These are phyloP conservation scores for Hanseniaspora singularis DNA, from an alignment of 805 yeast genomes.

Conservation along the genomic window DNA sequence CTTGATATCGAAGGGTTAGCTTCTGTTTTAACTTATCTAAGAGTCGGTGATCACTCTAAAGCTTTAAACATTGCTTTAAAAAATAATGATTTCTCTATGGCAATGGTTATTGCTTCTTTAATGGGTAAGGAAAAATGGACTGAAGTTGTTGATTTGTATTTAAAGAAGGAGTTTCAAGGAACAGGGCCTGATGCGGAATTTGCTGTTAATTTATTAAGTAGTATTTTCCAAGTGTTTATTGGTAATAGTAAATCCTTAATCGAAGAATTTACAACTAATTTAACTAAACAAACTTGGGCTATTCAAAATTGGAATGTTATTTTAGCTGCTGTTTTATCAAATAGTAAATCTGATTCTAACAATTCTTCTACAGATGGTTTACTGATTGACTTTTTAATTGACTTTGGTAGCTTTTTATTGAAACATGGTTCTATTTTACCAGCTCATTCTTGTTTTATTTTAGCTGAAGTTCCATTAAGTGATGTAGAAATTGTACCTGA, in stretches of 20 bases:
- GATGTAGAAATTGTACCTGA: conserved; percentile 22
- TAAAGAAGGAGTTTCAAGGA: conserved; percentile 34
- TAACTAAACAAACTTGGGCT: conserved; percentile 38
- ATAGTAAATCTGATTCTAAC: conserved; percentile 21
- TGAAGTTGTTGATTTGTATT: conserved; percentile 46
- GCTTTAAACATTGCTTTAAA: conserved; percentile 55
- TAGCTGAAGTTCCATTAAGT: conserved; percentile 38
- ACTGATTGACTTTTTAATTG: conserved; percentile 34
- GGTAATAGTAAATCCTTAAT: conserved; percentile 50
- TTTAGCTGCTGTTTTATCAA: conserved; percentile 31
- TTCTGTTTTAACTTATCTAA: conserved; percentile 32
- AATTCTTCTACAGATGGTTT: conserved; percentile 11
- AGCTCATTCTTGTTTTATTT: conserved; percentile 36
- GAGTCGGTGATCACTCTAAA: conserved; percentile 50
- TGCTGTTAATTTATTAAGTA: conserved; percentile 36
- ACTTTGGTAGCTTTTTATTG: conserved; percentile 40
- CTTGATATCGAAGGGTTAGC: conserved; percentile 29
- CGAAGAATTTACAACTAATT: conserved; percentile 35
- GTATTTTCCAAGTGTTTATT: conserved; percentile 49
- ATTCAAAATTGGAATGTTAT: conserved; percentile 41
- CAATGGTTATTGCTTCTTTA: conserved; percentile 57
- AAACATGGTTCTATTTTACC: conserved; percentile 29
- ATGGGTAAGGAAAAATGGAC: conserved; percentile 52
- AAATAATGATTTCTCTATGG: conserved; percentile 63
- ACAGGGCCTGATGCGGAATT: conserved; percentile 30